Base-by-base conservation (phyloP, 345 rosid species). In the Hibiscus tridactylites region DNA sequence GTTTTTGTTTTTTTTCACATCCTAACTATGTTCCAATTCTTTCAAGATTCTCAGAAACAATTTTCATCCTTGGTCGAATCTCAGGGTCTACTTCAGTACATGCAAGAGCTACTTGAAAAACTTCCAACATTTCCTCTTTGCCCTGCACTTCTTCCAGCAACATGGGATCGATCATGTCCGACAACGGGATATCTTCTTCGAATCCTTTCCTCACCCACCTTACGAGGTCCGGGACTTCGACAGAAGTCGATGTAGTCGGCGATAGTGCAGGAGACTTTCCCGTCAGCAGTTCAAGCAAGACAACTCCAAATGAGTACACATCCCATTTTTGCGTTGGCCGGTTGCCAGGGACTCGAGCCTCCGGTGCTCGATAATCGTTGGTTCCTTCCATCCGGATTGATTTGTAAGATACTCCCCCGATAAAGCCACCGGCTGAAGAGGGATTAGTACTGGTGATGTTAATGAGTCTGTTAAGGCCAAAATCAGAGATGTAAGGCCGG, bases 191-290 rank as follows among this genome's bases (percentile, higher is more conserved):
- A 79, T 89, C 97, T 66, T 88, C 96, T 57, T 85, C 91, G 49
- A 95, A 95, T 12, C 99, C 99, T 79, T 90, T 95, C 80, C 88
- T 85, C 63, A 90, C 97, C 97, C 96, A 90, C 83, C 82, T 87
- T 70, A 95, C 98, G 4, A 92, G 73, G 83, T 92, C 98, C 10
- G 84, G 87, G n/a, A 89, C 83, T 76, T 92, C 98, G 0, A 82
- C 64, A 10, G 97, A 88, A 3, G 87, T 79, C 0, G 98, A 88
- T 1, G 91, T 81, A 11, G 90, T 80, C 1, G 96, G 97, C 0
- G 97, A 88, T 56, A 85, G 83, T 69, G 88, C 97, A 0, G 97
- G 97, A 3, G 98, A 90, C 74, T 92, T 92, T 31, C 99, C 98
- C 0, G 96, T 92, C 5, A 95, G 89, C 74, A 95, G 69, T 65